Evolutionary conservation across 2,329 filamentous ascomycete genomes (phyloP).

Genomic region (Fusarium penzigii): DNA sequence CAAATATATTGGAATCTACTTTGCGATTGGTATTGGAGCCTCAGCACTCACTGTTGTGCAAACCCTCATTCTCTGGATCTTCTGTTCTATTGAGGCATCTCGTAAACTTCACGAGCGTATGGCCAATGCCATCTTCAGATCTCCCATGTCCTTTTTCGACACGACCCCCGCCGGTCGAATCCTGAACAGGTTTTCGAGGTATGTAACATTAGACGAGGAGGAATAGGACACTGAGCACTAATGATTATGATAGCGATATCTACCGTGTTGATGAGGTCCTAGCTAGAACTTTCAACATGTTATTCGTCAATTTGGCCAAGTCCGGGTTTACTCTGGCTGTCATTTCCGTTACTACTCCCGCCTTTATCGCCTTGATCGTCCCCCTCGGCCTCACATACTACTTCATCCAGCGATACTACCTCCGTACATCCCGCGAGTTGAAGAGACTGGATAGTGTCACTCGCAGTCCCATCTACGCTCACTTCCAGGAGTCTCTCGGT

Average conservation of each 20-base stretch:
- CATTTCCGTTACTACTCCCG: conserved; percentile 79
- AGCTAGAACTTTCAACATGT: conserved; percentile 96
- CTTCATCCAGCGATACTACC: conserved; percentile 95
- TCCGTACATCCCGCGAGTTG: conserved; percentile 91
- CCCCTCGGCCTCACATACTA: conserved; percentile 82
- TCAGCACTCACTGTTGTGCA: conserved; percentile 85
- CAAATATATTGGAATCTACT: conserved; percentile 94
- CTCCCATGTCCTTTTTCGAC: conserved; percentile 98
- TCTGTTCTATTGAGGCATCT: conserved; percentile 98
- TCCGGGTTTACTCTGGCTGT: conserved; percentile 84
- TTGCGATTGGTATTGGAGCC: conserved; percentile 88
- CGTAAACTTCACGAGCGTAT: conserved; percentile 96
- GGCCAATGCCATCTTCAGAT: conserved; percentile 95
- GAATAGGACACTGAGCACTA: conserved; percentile 14
- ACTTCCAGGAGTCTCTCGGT: conserved; percentile 96
- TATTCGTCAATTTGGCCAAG: conserved; percentile 74
- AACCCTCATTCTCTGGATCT: conserved; percentile 96
- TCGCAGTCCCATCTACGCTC: conserved; percentile 93
- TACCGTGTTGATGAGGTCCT: conserved; percentile 89
- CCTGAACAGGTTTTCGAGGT: conserved; percentile 93
- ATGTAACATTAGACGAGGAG: conserved; percentile 32
- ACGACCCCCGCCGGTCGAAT: conserved; percentile 96
- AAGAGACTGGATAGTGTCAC: conserved; percentile 95
- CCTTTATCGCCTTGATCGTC: conserved; percentile 77
- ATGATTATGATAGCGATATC: conserved; percentile 59